Evolutionary conservation across 495 filamentous ascomycete species (phyloP).

Genomic region (Lineolata rhizophorae): DNA sequence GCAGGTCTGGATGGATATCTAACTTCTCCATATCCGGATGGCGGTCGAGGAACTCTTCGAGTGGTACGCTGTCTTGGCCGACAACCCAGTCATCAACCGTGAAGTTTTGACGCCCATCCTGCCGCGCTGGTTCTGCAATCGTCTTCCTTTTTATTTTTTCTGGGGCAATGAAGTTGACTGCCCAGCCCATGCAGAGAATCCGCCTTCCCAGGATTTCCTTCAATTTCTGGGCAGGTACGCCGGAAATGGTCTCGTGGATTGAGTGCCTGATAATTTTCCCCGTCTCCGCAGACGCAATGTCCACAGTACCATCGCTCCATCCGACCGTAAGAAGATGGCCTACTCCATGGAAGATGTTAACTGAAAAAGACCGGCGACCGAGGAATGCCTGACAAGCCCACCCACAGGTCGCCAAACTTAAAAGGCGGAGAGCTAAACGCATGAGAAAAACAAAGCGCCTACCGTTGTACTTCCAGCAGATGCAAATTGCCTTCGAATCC

Average conservation of each 20-base stretch:
- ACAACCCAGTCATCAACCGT: not conserved
- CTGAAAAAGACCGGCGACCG: too few species aligned
- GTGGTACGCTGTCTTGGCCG: conserved; percentile 3
- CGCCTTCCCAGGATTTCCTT: not conserved
- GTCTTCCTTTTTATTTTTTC: conserved; percentile 24
- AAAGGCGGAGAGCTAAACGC: not conserved
- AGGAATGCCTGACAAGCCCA: too few species aligned
- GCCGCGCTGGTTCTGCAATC: conserved; percentile 9
- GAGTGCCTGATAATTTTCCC: conserved; percentile 48
- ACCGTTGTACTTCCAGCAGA: conserved; percentile 72
- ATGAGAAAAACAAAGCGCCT: conserved; percentile 1
- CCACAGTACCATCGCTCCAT: conserved; percentile 49
- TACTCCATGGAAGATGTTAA: too few species aligned
- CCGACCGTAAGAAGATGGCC: conserved; percentile 58
- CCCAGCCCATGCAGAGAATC: conserved; percentile 54
- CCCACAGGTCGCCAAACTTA: too few species aligned
- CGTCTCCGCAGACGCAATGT: conserved; percentile 51
- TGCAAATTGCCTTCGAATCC: conserved; percentile 24
- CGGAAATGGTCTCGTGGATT: conserved; percentile 9
- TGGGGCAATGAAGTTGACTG: conserved; percentile 39
- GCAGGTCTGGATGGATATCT: conserved; percentile 33
- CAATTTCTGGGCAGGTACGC: too few species aligned
- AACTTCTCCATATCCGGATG: conserved; percentile 8
- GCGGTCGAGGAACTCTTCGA: conserved; percentile 17
- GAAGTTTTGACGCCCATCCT: too few species aligned